Conservation (phyloP, 208 protist species). For the Leptomonas pyrrhocoris region DNA sequence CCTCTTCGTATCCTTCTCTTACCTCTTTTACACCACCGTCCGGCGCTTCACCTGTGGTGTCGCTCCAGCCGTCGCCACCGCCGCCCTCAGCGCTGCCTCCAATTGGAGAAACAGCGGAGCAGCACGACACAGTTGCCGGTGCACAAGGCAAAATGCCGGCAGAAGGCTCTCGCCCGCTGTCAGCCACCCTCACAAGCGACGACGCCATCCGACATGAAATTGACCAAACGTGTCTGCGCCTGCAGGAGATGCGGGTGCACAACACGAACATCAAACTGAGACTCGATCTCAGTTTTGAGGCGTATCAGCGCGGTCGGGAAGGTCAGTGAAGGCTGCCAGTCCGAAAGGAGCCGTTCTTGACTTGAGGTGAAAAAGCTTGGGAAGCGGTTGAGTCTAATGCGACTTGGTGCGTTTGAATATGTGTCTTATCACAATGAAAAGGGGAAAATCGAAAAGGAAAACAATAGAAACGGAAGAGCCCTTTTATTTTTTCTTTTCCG, state of each 20-base stretch:
- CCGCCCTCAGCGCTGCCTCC: constrained; percentile 1
- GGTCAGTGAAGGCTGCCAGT: neutral
- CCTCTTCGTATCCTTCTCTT: neutral
- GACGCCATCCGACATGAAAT: constrained; percentile 49
- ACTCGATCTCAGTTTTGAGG: constrained; percentile 69
- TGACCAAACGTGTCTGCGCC: constrained; percentile 27
- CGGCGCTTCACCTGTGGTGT: neutral
- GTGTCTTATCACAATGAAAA: too few species aligned
- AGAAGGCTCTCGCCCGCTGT: neutral
- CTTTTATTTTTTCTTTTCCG: too few species aligned
- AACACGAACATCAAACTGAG: constrained; percentile 49
- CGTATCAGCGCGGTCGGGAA: constrained; percentile 55
- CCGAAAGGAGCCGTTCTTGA: too few species aligned
- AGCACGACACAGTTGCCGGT: neutral
- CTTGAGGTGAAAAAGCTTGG: too few species aligned
- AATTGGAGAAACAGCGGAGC: neutral
- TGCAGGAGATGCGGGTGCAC: constrained; percentile 48
- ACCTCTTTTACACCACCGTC: neutral
- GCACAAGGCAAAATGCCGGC: neutral
- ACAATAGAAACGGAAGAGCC: too few species aligned
- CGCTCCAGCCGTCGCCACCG: neutral
- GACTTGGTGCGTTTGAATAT: too few species aligned
- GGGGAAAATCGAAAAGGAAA: too few species aligned
- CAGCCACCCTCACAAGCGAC: neutral
- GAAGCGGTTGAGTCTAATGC: too few species aligned